These are phyloP conservation scores for Hemileccinum rubropunctum DNA, from an alignment of 768 basidiomycete genomes.

Conservation along the genomic window DNA sequence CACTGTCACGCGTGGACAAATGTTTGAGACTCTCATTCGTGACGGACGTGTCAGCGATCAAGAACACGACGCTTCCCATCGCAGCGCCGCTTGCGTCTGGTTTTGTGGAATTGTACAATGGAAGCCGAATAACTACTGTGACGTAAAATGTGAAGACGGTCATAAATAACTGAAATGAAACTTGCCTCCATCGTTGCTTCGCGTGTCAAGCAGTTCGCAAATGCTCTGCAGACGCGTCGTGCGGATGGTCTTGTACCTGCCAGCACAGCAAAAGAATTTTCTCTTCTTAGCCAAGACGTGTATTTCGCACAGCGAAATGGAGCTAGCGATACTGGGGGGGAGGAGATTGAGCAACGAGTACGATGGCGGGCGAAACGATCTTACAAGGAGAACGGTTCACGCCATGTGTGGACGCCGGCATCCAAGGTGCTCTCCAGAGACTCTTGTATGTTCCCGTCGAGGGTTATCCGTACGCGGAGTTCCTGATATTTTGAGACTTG, in stretches of 20 bases:
- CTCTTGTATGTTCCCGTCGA: slow-evolving; percentile 29
- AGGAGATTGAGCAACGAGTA: slow-evolving; percentile 8
- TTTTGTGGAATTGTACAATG: slow-evolving; percentile 32
- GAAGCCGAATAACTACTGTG: slow-evolving; percentile 28
- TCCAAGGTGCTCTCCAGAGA: slow-evolving; percentile 27
- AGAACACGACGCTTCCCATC: slow-evolving; percentile 28
- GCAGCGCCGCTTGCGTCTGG: slow-evolving; percentile 25
- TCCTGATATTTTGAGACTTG: slow-evolving; percentile 23
- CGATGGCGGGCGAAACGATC: not conserved
- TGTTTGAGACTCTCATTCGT: slow-evolving; percentile 11
- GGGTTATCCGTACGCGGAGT: slow-evolving; percentile 24
- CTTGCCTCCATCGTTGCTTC: slow-evolving; percentile 27
- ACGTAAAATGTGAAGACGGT: slow-evolving; percentile 29
- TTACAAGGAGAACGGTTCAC: slow-evolving; percentile 30
- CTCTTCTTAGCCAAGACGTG: slow-evolving; percentile 27
- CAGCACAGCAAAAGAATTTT: slow-evolving; percentile 26
- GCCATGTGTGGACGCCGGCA: slow-evolving; percentile 27
- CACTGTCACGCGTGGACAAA: slow-evolving; percentile 16
- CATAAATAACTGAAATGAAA: slow-evolving; percentile 31
- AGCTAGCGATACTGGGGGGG: slow-evolving; percentile 13
- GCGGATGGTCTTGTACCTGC: slow-evolving; percentile 26
- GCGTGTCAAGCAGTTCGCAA: slow-evolving; percentile 24
- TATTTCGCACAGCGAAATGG: slow-evolving; percentile 28
- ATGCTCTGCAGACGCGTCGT: slow-evolving; percentile 28
- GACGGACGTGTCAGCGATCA: slow-evolving; percentile 19